Conservation (phyloP, 371 early-diverging fungal genomes). For the Rhizomucor pusillus region DNA sequence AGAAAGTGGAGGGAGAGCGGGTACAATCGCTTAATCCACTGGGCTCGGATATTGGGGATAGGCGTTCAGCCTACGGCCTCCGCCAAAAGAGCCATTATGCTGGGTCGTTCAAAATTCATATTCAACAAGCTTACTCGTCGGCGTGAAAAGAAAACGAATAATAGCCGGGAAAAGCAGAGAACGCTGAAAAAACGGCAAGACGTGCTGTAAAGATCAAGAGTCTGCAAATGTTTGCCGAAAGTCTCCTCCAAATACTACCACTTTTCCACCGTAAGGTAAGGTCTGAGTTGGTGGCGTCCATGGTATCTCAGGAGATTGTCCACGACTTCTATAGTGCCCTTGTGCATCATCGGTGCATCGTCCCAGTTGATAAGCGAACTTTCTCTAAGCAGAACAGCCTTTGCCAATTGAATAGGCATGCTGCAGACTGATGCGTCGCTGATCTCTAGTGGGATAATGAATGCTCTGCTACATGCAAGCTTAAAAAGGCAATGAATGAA, state of each 20-base stretch:
- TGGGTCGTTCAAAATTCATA: too few relatives aligned
- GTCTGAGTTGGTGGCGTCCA: slow-evolving; percentile 4
- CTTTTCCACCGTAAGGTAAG: slow-evolving; percentile 27
- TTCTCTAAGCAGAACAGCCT: slow-evolving; percentile 7
- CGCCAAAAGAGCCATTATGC: slow-evolving; percentile 11
- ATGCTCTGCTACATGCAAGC: not conserved
- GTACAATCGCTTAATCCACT: not conserved
- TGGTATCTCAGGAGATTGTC: slow-evolving; percentile 21
- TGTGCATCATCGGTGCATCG: slow-evolving; percentile 27
- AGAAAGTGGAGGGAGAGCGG: too few relatives aligned
- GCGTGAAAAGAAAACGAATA: too few relatives aligned
- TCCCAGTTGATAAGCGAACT: slow-evolving; percentile 30
- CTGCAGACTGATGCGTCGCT: slow-evolving; percentile 11
- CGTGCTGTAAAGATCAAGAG: slow-evolving; percentile 1
- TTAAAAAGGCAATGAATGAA: too few relatives aligned
- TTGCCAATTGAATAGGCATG: slow-evolving; percentile 1
- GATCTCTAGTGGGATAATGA: slow-evolving; percentile 4
- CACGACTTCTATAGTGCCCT: slow-evolving; percentile 20
- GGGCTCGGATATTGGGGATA: not conserved
- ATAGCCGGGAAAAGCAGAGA: too few relatives aligned
- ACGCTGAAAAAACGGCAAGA: too few relatives aligned
- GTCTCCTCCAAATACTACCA: slow-evolving; percentile 18
- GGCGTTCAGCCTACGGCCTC: not conserved
- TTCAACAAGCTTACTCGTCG: too few relatives aligned
- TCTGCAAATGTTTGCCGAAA: slow-evolving; percentile 6